These are phyloP conservation scores for Ananas comosus DNA, from an alignment of 176 grass and related monocot species.

Conservation along the genomic window DNA sequence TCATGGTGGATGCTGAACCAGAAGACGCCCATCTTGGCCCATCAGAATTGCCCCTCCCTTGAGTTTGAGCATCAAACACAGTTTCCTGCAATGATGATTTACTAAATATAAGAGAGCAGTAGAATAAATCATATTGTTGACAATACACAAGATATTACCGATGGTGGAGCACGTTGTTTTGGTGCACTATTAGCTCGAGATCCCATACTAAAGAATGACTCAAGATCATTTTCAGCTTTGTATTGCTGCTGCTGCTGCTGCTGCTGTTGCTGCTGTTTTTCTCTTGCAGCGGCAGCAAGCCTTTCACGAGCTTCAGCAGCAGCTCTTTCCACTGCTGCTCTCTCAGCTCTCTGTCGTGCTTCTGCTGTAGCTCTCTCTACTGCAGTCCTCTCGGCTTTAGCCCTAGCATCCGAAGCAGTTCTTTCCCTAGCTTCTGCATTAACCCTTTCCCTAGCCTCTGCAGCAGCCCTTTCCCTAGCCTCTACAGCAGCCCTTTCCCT, in stretches of 20 bases:
- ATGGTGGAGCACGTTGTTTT: background rate
- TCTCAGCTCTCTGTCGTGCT: constrained; percentile 30
- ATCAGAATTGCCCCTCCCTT: constrained; percentile 48
- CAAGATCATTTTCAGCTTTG: constrained; percentile 68
- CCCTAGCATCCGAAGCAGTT: background rate
- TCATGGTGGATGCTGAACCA: constrained; percentile 45
- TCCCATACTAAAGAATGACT: constrained; percentile 80
- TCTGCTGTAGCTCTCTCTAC: constrained; percentile 37
- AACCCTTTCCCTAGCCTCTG: constrained; percentile 24
- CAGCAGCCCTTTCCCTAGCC: constrained; percentile 18
- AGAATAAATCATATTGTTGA: constrained; percentile 17
- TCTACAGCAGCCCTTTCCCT: constrained; percentile 17
- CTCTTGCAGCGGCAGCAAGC: constrained; percentile 41
- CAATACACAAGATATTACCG: constrained; percentile 17
- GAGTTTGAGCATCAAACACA: constrained; percentile 59
- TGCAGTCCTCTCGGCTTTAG: constrained; percentile 19
- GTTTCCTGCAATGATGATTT: constrained; percentile 46
- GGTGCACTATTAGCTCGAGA: constrained; percentile 64
- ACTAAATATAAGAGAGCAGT: background rate
- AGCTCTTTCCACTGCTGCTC: constrained; percentile 43
- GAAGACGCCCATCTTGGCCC: constrained; percentile 35
- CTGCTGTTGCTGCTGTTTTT: constrained; percentile 32
- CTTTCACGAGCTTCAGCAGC: constrained; percentile 34
- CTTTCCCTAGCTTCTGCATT: constrained; percentile 17
- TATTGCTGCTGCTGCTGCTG: too few relatives aligned